phyloP scores from a whole-genome alignment of 2,329 filamentous ascomycete species.

The Orbilia blumenaviensis region DNA sequence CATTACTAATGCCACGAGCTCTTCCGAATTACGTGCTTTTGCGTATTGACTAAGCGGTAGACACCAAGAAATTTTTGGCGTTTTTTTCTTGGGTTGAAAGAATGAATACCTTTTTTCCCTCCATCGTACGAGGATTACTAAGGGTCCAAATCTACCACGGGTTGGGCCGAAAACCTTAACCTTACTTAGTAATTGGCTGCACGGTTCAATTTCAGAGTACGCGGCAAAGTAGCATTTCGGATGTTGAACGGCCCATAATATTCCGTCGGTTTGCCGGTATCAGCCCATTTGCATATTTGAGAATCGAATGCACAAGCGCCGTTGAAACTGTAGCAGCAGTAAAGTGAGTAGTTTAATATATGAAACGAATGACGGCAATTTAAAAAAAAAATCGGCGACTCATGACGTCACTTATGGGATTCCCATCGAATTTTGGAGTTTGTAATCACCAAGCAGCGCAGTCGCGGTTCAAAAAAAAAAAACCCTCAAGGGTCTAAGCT shows the following conservation, averaged over 20 bases:
- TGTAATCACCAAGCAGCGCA: no score
- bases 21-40: conserved; percentile 19
- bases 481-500: no score
- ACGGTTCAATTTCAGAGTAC: no score
- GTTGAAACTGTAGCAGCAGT: neutral
- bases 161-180: conserved; percentile 1
- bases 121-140: conserved; percentile 40
- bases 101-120: neutral
- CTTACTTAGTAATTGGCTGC: neutral
- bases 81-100: conserved; percentile 16
- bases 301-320: neutral
- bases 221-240: conserved; percentile 29
- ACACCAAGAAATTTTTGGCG: conserved; percentile 24
- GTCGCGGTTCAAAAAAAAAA: no score
- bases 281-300: conserved; percentile 4
- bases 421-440: no score
- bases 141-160: neutral
- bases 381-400: neutral
- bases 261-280: neutral
- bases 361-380: neutral
- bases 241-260: conserved; percentile 1
- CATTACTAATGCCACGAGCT: conserved; percentile 38
- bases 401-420: no score
- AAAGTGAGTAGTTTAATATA: no score
- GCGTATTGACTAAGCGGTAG: neutral